phyloP scores from a whole-genome alignment of 306 rosid genomes.

The Biancaea sappan region DNA sequence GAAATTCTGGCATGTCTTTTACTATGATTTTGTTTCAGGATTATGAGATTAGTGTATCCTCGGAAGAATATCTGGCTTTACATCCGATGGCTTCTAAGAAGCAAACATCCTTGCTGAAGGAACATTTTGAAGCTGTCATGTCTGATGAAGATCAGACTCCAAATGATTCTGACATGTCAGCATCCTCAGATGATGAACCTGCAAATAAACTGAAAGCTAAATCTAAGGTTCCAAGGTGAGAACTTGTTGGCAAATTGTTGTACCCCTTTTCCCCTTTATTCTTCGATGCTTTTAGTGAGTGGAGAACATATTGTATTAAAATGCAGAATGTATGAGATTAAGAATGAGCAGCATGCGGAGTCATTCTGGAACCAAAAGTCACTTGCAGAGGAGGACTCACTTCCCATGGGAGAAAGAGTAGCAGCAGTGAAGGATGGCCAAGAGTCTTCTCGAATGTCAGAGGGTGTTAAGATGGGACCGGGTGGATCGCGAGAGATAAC shows the following conservation, averaged over 20 bases:
- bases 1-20: conserved; percentile 15
- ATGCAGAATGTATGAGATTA: conserved; percentile 79
- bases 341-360: conserved; percentile 92
- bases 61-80: conserved; percentile 73
- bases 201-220: conserved; percentile 35
- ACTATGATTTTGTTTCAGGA: conserved; percentile 49
- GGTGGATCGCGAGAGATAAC: conserved; percentile 94
- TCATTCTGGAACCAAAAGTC: conserved; percentile 75
- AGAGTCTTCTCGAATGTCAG: conserved; percentile 43
- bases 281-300: too few relatives aligned
- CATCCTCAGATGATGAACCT: conserved; percentile 55
- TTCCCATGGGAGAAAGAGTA: conserved; percentile 85
- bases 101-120: conserved; percentile 71
- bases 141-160: conserved; percentile 60
- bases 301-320: conserved; percentile 1
- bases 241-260: conserved; percentile 6
- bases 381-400: conserved; percentile 69
- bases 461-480: conserved; percentile 70
- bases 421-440: conserved; percentile 52
- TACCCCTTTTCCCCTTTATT: too few relatives aligned
- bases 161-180: conserved; percentile 60
- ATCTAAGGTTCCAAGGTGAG: conserved; percentile 69
- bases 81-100: conserved; percentile 84
- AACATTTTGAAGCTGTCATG: conserved; percentile 76
- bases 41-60: conserved; percentile 68